These are phyloP conservation scores for Trichoderma hamatum DNA, from an alignment of 2,329 filamentous ascomycete species.

Conservation along the genomic window DNA sequence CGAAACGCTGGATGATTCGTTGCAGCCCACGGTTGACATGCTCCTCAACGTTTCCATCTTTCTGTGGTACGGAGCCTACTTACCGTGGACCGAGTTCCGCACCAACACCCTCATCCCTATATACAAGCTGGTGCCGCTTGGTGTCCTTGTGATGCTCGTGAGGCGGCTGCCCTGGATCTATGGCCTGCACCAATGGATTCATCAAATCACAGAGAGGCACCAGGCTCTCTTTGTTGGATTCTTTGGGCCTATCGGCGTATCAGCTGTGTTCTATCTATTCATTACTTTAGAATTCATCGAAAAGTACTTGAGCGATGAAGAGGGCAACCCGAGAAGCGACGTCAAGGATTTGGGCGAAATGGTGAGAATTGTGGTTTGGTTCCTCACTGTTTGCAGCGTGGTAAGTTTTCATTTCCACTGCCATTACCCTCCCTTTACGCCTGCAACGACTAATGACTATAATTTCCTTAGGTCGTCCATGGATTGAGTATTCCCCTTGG, in stretches of 20 bases:
- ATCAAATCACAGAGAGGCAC: constrained; percentile 72
- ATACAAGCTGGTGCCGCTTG: constrained; percentile 72
- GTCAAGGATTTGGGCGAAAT: constrained; percentile 67
- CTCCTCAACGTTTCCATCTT: constrained; percentile 87
- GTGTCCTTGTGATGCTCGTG: constrained; percentile 74
- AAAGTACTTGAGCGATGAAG: constrained; percentile 52
- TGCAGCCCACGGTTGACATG: constrained; percentile 96
- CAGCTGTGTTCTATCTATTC: constrained; percentile 88
- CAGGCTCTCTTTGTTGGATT: constrained; percentile 89
- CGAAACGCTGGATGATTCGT: constrained; percentile 83
- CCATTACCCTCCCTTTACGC: background rate
- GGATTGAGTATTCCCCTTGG: constrained; percentile 80
- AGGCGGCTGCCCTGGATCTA: constrained; percentile 78
- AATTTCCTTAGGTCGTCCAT: constrained; percentile 66
- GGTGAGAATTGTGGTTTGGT: constrained; percentile 79
- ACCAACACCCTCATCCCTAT: constrained; percentile 70
- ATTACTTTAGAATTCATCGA: constrained; percentile 75
- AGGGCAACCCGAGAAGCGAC: constrained; percentile 66
- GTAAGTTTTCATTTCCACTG: constrained; percentile 52
- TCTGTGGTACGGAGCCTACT: constrained; percentile 86
- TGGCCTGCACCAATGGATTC: constrained; percentile 72
- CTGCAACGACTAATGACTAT: constrained; percentile 20
- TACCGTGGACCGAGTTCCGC: constrained; percentile 75
- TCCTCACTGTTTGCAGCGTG: constrained; percentile 79
- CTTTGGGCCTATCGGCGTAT: constrained; percentile 90